Conservation (phyloP, 1,284 basidiomycete genomes). For the Ganoderma resinaceum region DNA sequence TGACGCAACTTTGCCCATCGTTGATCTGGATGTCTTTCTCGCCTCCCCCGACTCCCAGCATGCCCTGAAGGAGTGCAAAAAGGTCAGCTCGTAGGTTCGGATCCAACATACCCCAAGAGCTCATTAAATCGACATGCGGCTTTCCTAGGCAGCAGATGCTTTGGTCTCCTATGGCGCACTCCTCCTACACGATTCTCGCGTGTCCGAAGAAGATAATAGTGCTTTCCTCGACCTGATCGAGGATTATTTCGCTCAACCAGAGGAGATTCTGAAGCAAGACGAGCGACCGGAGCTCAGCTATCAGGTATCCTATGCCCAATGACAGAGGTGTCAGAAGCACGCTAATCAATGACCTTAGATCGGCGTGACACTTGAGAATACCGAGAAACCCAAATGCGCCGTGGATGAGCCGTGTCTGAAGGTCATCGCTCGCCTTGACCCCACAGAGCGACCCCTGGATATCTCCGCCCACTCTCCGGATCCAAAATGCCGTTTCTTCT, state of each 20-base stretch:
- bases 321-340: neutral
- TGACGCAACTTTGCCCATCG: slow-evolving; percentile 60
- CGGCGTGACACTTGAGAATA: slow-evolving; percentile 91
- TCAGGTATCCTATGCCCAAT: slow-evolving; percentile 47
- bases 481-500: slow-evolving; percentile 94
- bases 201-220: slow-evolving; percentile 82
- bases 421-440: slow-evolving; percentile 76
- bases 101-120: neutral
- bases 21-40: slow-evolving; percentile 84
- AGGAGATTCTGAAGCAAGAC: slow-evolving; percentile 69
- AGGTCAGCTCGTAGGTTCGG: slow-evolving; percentile 47
- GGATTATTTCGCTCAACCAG: slow-evolving; percentile 86
- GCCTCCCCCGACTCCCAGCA: slow-evolving; percentile 54
- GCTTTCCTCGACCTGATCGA: slow-evolving; percentile 83
- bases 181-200: slow-evolving; percentile 82
- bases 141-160: slow-evolving; percentile 73
- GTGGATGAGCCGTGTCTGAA: slow-evolving; percentile 76
- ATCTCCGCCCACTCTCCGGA: slow-evolving; percentile 80
- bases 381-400: slow-evolving; percentile 90
- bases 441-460: slow-evolving; percentile 83
- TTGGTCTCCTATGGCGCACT: slow-evolving; percentile 85
- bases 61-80: slow-evolving; percentile 67
- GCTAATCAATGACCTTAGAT: slow-evolving; percentile 42
- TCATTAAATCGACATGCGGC: neutral
- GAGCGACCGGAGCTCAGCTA: slow-evolving; percentile 82